phyloP scores from a whole-genome alignment of 257 asterid species.

The Nicotiana obtusifolia region DNA sequence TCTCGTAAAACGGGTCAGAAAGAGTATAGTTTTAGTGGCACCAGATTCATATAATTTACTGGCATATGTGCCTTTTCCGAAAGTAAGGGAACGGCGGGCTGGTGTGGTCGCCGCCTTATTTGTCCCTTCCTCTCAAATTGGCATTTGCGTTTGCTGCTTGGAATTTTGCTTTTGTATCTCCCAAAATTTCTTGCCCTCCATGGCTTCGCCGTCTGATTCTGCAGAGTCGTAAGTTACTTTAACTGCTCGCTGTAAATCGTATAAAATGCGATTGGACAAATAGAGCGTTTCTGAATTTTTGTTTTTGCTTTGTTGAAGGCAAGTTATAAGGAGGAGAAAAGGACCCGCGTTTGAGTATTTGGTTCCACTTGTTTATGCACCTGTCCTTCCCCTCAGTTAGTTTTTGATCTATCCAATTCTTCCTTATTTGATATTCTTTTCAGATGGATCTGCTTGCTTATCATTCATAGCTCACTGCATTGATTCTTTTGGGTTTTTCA shows the following conservation, averaged over 20 bases:
- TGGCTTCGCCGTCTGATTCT: constrained; percentile 52
- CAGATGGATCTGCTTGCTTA: not conserved
- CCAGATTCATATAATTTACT: too few relatives aligned
- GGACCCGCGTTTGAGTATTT: constrained; percentile 53
- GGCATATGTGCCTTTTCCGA: too few relatives aligned
- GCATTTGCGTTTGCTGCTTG: not conserved
- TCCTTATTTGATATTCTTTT: not conserved
- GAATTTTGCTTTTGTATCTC: not conserved
- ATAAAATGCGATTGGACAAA: not conserved
- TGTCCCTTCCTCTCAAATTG: not conserved
- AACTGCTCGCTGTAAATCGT: not conserved
- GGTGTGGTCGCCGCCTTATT: not conserved
- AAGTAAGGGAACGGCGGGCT: not conserved
- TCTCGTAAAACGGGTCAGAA: too few relatives aligned
- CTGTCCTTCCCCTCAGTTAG: constrained; percentile 71
- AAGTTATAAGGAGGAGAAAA: constrained; percentile 44
- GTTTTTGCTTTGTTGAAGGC: constrained; percentile 26
- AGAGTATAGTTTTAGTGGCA: too few relatives aligned
- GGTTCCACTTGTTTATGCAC: constrained; percentile 68
- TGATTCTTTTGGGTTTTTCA: constrained; percentile 15
- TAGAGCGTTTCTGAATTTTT: not conserved
- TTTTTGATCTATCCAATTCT: not conserved
- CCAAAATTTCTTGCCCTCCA: constrained; percentile 3
- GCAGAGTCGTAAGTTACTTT: constrained; percentile 31
- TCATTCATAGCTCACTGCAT: not conserved